Evolutionary conservation across 78 protist genomes (phyloP).

Genomic region (Pigoraptor vietnamica): DNA sequence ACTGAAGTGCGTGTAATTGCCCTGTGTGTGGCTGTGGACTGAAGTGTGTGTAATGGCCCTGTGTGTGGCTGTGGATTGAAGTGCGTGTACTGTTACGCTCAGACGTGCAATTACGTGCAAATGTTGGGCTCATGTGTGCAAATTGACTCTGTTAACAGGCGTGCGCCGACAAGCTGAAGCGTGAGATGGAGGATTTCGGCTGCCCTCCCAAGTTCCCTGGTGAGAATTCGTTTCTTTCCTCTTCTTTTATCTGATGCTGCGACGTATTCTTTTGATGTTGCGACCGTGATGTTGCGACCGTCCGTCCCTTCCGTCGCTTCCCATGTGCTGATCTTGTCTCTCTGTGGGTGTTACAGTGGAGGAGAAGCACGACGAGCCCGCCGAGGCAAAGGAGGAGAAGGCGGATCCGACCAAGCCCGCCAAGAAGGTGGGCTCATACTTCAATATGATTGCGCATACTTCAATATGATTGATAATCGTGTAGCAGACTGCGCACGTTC

Average conservation of each 20-base stretch:
- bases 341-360: neutral
- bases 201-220: constrained; percentile 83
- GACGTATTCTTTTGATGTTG: neutral
- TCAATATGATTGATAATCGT: neutral
- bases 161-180: constrained; percentile 79
- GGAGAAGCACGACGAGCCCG: neutral
- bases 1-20: neutral
- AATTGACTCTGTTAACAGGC: constrained; percentile 34
- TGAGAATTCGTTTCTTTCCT: neutral
- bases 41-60: neutral
- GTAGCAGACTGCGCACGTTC: neutral
- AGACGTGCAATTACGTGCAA: too few species aligned
- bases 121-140: neutral
- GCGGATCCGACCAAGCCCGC: neutral
- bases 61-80: too few species aligned
- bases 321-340: neutral
- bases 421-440: neutral
- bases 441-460: neutral
- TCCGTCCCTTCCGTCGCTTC: neutral
- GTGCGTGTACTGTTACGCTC: neutral
- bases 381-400: neutral
- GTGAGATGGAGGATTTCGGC: constrained; percentile 75
- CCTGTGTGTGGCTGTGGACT: too few species aligned
- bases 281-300: neutral
- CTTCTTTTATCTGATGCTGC: neutral